Conservation (phyloP, 2,329 filamentous ascomycete genomes). For the Talaromyces albobiverticillius region DNA sequence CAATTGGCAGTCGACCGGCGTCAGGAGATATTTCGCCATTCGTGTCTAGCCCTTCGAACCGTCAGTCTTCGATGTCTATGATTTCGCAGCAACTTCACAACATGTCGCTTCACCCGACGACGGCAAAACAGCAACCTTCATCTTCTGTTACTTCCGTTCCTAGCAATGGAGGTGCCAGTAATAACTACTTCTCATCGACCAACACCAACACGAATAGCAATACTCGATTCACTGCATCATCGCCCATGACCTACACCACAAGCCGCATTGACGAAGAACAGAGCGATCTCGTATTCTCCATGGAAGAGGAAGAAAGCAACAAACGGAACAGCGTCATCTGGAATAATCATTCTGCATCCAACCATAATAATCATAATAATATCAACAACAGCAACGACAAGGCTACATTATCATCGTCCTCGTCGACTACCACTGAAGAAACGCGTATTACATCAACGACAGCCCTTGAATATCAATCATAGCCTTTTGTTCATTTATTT, state of each 20-base stretch:
- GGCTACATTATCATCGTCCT: background rate
- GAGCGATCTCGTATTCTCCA: slow-evolving; percentile 47
- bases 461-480: slow-evolving; percentile 1
- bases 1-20: slow-evolving; percentile 47
- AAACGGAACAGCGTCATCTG: slow-evolving; percentile 39
- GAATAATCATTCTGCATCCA: slow-evolving; percentile 15
- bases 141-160: slow-evolving; percentile 29
- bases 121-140: slow-evolving; percentile 23
- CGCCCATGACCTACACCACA: slow-evolving; percentile 36
- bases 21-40: slow-evolving; percentile 51
- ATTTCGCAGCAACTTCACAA: slow-evolving; percentile 57
- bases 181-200: slow-evolving; percentile 26
- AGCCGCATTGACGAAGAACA: slow-evolving; percentile 50
- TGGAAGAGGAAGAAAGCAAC: slow-evolving; percentile 44
- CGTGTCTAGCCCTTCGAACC: slow-evolving; percentile 51
- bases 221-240: slow-evolving; percentile 43
- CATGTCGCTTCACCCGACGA: slow-evolving; percentile 41
- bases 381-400: background rate
- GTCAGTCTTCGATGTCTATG: slow-evolving; percentile 59
- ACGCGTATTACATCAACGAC: background rate
- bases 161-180: too few species aligned
- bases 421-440: background rate
- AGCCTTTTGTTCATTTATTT: background rate
- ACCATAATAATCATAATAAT: slow-evolving; percentile 16
- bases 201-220: too few species aligned